Base-by-base conservation (phyloP, 108 stramenopile genomes). In the Seminavis robusta region DNA sequence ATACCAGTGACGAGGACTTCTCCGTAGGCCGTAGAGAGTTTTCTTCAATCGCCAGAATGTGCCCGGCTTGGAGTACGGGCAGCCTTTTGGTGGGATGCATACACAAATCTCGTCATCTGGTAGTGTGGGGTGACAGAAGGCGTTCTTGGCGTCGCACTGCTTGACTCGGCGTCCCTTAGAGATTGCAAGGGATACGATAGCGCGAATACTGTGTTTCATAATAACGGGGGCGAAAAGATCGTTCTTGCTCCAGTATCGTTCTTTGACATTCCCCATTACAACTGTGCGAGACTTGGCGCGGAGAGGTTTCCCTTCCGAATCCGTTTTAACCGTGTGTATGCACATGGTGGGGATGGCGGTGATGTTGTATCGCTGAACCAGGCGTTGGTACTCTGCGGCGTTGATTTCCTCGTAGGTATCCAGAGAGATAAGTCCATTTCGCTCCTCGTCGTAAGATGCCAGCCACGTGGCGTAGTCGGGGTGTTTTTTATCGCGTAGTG, bases 81-180 rank as follows among this genome's bases (percentile, higher is more conserved):
- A n/a, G n/a, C n/a, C n/a, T n/a, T n/a, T n/a, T 1, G 59, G 67
- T 1, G 67, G 59, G 2, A 39, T 31, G 1, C 59, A 40, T 0
- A 6, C 23, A n/a, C 17, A 16, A 43, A 43, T n/a, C n/a, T 43
- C 42, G 4, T 43, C n/a, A 5, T 46, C 44, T 4, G 59, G 59
- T n/a, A n/a, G n/a, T 0, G 11, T 26, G 0, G 59, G 40, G 2
- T 68, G 50, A 29, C 67, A 68, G 33, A 68, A 68, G 32, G 67
- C 67, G 31, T 68, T 68, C n/a, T 68, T 68, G 27, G 51, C 60
- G 28, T 68, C 63, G 17, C 63, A 52, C 47, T 64, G 63, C 34
- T 56, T 41, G 13, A 53, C 13, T 15, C 54, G n/a, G 1, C 45
- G 17, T 24, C 34, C 44, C 1, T 45, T 21, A 0, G 16, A n/a